These are phyloP conservation scores for Debaryomyces singareniensis DNA, from an alignment of 1,139 yeast genomes.

Conservation along the genomic window DNA sequence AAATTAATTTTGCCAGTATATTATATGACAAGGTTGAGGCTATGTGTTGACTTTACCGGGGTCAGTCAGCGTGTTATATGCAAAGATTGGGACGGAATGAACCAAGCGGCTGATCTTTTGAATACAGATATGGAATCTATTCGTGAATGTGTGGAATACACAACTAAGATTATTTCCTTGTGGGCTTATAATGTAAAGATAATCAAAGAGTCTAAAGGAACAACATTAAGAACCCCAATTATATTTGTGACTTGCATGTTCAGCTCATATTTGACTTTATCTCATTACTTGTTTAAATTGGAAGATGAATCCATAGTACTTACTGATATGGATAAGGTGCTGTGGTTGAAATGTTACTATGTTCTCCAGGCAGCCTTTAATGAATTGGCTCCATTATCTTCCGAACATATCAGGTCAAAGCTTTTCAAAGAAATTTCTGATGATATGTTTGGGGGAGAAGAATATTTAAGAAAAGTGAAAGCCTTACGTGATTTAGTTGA, in stretches of 20 bases:
- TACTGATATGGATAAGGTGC: slow-evolving; percentile 38
- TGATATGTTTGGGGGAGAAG: not conserved
- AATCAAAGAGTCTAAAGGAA: slow-evolving; percentile 54
- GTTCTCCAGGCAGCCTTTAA: slow-evolving; percentile 52
- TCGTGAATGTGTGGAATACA: slow-evolving; percentile 51
- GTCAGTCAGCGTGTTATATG: slow-evolving; percentile 51
- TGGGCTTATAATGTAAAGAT: slow-evolving; percentile 68
- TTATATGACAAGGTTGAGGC: slow-evolving; percentile 56
- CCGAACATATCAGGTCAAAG: slow-evolving; percentile 38
- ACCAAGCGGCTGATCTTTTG: slow-evolving; percentile 36
- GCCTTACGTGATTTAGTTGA: not conserved
- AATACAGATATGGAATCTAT: slow-evolving; percentile 50
- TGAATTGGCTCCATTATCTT: slow-evolving; percentile 26
- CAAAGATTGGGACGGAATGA: slow-evolving; percentile 64
- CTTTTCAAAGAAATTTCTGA: slow-evolving; percentile 15
- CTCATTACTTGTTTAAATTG: slow-evolving; percentile 52
- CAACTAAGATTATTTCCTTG: slow-evolving; percentile 53
- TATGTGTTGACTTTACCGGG: slow-evolving; percentile 53
- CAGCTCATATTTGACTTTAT: slow-evolving; percentile 51
- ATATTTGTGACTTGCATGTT: slow-evolving; percentile 66
- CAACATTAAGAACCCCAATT: slow-evolving; percentile 66
- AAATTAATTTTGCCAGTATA: slow-evolving; percentile 61
- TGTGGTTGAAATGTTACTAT: slow-evolving; percentile 47
- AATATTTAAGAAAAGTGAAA: not conserved
- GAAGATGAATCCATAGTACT: slow-evolving; percentile 31